Conservation (phyloP, 257 asterid genomes). For the Ilex aquifolium region DNA sequence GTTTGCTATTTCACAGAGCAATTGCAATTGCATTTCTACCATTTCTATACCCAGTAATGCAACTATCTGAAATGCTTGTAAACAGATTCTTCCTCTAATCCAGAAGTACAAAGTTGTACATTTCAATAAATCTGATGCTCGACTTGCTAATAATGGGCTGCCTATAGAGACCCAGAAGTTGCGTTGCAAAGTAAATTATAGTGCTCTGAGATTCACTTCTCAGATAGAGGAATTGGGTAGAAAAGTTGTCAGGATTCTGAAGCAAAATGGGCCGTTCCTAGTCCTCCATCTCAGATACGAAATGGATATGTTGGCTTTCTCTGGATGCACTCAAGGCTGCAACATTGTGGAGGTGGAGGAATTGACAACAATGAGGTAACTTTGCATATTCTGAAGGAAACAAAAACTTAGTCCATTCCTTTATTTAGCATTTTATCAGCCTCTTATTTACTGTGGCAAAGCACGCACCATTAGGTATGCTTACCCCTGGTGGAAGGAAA, state of each 20-base stretch:
- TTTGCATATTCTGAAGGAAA: not conserved
- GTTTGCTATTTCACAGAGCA: not conserved
- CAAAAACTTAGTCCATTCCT: not conserved
- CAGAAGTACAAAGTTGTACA: conserved; percentile 1
- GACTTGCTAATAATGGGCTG: conserved; percentile 1
- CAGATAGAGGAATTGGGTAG: conserved; percentile 2
- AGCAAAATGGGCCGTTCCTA: not conserved
- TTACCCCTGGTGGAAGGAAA: conserved; percentile 4
- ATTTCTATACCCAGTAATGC: not conserved
- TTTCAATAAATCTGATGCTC: not conserved
- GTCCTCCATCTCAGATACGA: conserved; percentile 1
- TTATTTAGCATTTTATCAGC: not conserved
- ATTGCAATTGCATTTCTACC: not conserved
- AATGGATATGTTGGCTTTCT: conserved; percentile 4
- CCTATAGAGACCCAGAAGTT: not conserved
- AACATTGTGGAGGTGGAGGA: not conserved
- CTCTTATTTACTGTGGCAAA: not conserved
- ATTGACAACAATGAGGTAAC: conserved; percentile 1
- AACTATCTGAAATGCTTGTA: not conserved
- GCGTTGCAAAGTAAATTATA: not conserved
- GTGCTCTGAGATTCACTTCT: not conserved
- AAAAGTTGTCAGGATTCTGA: not conserved
- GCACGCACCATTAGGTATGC: not conserved
- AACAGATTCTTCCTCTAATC: conserved; percentile 1
- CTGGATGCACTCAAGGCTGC: not conserved